Evolutionary conservation across 83 land plant species (phyloP).

Genomic region (Larix sibirica): DNA sequence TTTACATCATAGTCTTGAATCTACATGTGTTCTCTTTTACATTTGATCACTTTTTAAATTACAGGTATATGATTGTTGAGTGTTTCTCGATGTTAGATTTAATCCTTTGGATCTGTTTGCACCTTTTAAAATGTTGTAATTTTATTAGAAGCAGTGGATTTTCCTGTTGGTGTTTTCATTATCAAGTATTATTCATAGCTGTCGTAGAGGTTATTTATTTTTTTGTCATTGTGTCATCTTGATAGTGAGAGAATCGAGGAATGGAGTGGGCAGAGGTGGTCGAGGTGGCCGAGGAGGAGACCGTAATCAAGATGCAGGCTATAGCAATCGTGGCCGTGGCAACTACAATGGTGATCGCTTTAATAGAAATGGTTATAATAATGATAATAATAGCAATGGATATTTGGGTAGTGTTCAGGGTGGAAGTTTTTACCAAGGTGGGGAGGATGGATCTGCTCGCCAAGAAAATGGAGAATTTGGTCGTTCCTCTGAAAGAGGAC

Average conservation of each 20-base stretch:
- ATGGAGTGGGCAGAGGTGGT: conserved; percentile 34
- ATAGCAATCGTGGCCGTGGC: conserved; percentile 26
- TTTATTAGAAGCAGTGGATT: background rate
- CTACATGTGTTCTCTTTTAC: too few species aligned
- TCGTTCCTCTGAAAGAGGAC: conserved; percentile 35
- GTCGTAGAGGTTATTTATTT: background rate
- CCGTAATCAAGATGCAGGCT: conserved; percentile 23
- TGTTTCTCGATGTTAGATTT: background rate
- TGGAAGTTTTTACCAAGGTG: background rate
- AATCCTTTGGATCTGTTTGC: background rate
- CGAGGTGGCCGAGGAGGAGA: conserved; percentile 38
- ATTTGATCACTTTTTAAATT: background rate
- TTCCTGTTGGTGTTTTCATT: background rate
- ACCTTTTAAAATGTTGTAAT: background rate
- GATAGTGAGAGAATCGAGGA: conserved; percentile 5
- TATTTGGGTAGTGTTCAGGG: conserved; percentile 17
- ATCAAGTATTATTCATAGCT: background rate
- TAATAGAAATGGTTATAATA: conserved; percentile 19
- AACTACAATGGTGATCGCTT: conserved; percentile 28
- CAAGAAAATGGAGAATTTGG: conserved; percentile 23
- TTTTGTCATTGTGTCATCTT: background rate
- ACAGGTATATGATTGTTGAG: background rate
- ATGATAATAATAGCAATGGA: conserved; percentile 29
- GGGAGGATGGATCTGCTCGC: conserved; percentile 18
- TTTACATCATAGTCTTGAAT: background rate